Conservation (phyloP, 2,329 filamentous ascomycete species). For the Stagonosporopsis rhizophila region DNA sequence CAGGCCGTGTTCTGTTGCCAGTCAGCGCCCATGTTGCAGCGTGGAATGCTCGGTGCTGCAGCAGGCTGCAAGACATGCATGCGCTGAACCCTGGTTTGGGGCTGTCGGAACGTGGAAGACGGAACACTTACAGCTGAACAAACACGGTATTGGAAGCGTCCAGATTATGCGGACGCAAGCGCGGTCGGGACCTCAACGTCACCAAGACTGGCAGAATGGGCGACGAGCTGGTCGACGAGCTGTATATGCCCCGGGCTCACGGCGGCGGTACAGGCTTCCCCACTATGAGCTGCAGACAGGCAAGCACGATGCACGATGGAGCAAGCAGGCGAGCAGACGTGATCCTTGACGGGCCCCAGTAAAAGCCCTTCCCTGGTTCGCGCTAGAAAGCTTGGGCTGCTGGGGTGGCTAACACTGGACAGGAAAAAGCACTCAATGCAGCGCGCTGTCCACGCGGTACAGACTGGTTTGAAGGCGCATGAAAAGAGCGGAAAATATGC, state of each 20-base stretch:
- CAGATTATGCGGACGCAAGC: slow-evolving; percentile 3
- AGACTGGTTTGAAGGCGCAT: too few species aligned
- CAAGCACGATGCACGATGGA: slow-evolving; percentile 20
- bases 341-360: slow-evolving; percentile 22
- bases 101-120: slow-evolving; percentile 13
- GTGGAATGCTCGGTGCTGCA: slow-evolving; percentile 20
- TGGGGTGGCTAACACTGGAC: slow-evolving; percentile 18
- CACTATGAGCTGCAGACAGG: slow-evolving; percentile 9
- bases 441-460: slow-evolving; percentile 13
- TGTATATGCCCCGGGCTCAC: slow-evolving; percentile 11
- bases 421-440: slow-evolving; percentile 21
- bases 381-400: slow-evolving; percentile 18
- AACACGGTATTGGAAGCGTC: slow-evolving; percentile 10
- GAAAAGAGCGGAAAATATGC: not conserved
- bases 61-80: slow-evolving; percentile 22
- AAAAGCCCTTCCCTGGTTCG: slow-evolving; percentile 22
- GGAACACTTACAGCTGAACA: slow-evolving; percentile 26
- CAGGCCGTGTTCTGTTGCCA: slow-evolving; percentile 8
- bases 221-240: not conserved
- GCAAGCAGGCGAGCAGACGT: slow-evolving; percentile 9
- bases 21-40: slow-evolving; percentile 24
- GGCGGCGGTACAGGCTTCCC: slow-evolving; percentile 14
- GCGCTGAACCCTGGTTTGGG: slow-evolving; percentile 28
- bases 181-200: not conserved
- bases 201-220: not conserved